These are phyloP conservation scores for Bryopsis sp. DNA, from an alignment of 139 green algal species.

Conservation along the genomic window DNA sequence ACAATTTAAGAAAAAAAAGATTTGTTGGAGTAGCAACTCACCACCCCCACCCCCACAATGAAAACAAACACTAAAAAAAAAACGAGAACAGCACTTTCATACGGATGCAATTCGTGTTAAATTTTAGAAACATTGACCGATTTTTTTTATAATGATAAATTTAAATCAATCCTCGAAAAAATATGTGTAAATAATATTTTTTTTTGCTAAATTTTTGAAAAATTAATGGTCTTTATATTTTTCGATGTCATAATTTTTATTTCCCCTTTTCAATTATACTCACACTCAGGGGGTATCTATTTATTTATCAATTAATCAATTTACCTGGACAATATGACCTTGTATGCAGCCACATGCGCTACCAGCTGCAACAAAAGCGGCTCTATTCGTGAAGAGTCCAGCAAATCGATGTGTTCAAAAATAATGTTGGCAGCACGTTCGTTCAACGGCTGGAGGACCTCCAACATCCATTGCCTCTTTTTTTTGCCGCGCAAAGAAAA, in stretches of 20 bases:
- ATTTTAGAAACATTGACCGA: background rate
- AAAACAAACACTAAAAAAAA: background rate
- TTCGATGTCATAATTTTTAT: background rate
- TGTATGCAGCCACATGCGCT: conserved; percentile 61
- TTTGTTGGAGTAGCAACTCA: too few species aligned
- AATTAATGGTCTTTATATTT: too few species aligned
- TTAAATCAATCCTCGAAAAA: background rate
- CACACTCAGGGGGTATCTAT: too few species aligned
- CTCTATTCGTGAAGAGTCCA: conserved; percentile 39
- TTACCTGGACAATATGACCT: conserved; percentile 53
- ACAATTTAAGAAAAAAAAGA: background rate
- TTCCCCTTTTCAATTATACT: too few species aligned
- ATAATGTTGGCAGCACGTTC: conserved; percentile 43
- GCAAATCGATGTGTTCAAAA: conserved; percentile 23
- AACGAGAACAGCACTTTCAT: background rate
- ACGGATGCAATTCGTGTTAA: background rate
- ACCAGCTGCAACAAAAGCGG: conserved; percentile 74
- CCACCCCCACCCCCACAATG: too few species aligned
- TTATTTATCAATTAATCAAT: conserved; percentile 21
- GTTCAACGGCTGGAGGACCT: conserved; percentile 81
- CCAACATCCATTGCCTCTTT: conserved; percentile 71
- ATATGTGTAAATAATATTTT: background rate
- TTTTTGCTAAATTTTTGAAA: background rate
- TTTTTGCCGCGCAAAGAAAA: conserved; percentile 26
- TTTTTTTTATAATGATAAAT: background rate